Evolutionary conservation across 2,329 filamentous ascomycete species (phyloP).

Genomic region (Colletotrichum trifolii): DNA sequence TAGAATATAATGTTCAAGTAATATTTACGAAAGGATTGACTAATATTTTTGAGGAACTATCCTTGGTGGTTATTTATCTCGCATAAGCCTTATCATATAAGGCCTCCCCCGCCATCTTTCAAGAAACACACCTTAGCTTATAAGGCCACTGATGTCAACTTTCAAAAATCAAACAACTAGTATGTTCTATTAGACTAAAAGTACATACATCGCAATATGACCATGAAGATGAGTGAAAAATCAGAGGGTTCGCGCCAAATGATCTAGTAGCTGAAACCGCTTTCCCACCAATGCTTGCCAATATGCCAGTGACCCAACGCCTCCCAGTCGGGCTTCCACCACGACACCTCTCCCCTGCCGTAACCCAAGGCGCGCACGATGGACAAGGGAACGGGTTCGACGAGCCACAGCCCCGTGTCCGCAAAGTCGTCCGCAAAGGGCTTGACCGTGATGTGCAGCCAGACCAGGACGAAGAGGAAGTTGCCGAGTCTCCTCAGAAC

Average conservation of each 20-base stretch:
- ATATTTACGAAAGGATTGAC: no score
- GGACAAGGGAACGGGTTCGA: conserved; percentile 85
- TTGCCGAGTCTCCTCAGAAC: conserved; percentile 66
- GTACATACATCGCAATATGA: conserved; percentile 7
- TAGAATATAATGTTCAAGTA: no score
- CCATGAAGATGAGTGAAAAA: conserved; percentile 3
- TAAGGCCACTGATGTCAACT: no score
- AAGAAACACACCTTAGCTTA: no score
- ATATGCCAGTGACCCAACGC: conserved; percentile 66
- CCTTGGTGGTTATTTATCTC: no score
- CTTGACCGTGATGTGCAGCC: conserved; percentile 75
- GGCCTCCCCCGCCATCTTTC: no score
- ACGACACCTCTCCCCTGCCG: conserved; percentile 68
- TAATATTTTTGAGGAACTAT: no score
- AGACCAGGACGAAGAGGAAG: conserved; percentile 68
- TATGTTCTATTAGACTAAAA: neutral
- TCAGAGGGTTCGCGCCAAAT: conserved; percentile 10
- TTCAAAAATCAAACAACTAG: no score
- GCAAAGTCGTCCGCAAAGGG: conserved; percentile 82
- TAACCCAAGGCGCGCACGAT: conserved; percentile 73
- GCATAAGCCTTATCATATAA: no score
- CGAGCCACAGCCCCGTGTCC: conserved; percentile 79
- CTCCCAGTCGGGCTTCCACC: conserved; percentile 73
- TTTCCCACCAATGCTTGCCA: conserved; percentile 72
- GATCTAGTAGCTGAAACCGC: conserved; percentile 49